Evolutionary conservation across 2,329 filamentous ascomycete genomes (phyloP), one percentile per base, ranked within the genome.

Genomic region (Aspergillus sp.): DNA sequence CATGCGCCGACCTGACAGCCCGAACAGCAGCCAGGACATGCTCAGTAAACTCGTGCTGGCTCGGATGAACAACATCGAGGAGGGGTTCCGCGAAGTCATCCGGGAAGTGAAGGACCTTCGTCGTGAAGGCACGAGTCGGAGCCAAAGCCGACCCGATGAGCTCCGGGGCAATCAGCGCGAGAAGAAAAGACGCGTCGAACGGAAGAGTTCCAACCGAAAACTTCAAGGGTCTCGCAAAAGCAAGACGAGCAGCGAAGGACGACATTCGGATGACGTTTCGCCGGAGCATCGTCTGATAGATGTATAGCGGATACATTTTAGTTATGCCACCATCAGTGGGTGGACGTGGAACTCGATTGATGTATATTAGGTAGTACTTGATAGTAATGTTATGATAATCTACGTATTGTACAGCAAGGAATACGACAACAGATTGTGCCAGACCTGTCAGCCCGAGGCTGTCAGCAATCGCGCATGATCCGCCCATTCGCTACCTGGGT

Each of bases 11-110:
- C 68, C 25, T 47, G 68, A 55, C 47, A 66, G 68, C 21, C 71
- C 73, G 11, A 75, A 75, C 21, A 76, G 77, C 78, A 79, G 83
- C 69, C 87, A 89, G 64, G 83, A 88, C 38, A 88, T 92, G 81
- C 86, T 88, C 65, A 82, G 87, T 60, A 83, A 90, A 51, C 81
- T 96, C 43, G 88, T 97, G 72, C 77, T 97, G 43, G 90, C 91
- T 7, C 81, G 91, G 31, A 97, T 97, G 91, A 94, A 94, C 69
- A 93, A 88, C 6, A 79, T 97, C 2, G 92, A 97, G 69, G 91
- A 96, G 71, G 88, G 91, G 13, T 93, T 97, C 69, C 82, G 88
- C 2, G 90, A 96, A 54, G 87, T 96, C n/a, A 83, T 91, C 52
- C 85, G 84, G 57, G 90, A 94, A 70, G 87, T 96, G 69, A 85